A percentile compares a stretch with the other conserved stretches of the same genome.
Conservation (phyloP, 2,329 filamentous ascomycete genomes). For the Magnaporthiopsis rhizophila region DNA sequence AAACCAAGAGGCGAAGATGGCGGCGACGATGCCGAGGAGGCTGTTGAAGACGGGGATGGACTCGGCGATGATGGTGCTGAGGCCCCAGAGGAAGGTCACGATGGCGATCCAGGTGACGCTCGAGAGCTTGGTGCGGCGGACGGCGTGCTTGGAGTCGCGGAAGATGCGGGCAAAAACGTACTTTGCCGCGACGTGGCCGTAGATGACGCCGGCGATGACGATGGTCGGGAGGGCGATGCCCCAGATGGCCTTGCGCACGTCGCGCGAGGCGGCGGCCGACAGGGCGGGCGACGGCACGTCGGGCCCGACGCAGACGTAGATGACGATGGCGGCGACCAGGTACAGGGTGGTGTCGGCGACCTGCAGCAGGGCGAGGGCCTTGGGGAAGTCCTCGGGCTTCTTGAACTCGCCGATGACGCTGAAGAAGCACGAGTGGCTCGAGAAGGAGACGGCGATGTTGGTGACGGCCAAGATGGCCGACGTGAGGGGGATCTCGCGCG, state of each 20-base stretch:
- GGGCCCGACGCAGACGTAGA: constrained; percentile 56
- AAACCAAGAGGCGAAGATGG: constrained; percentile 62
- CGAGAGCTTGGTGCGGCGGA: constrained; percentile 39
- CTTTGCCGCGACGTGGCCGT: constrained; percentile 58
- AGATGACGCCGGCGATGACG: constrained; percentile 63
- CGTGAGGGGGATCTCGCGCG: constrained; percentile 34
- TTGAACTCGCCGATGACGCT: constrained; percentile 57
- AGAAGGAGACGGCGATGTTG: constrained; percentile 61
- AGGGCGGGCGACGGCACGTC: constrained; percentile 58
- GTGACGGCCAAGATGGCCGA: constrained; percentile 48
- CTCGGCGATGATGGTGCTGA: constrained; percentile 61
- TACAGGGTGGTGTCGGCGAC: constrained; percentile 42
- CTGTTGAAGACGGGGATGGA: constrained; percentile 63
- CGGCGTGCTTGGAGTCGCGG: constrained; percentile 47
- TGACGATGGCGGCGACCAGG: constrained; percentile 39
- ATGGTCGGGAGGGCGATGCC: constrained; percentile 63
- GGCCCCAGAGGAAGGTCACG: constrained; percentile 44
- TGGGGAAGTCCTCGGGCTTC: constrained; percentile 37
- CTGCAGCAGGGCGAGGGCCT: constrained; percentile 40
- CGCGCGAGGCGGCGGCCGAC: constrained; percentile 43
- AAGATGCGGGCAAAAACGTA: constrained; percentile 60
- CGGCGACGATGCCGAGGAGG: constrained; percentile 53
- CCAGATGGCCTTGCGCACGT: constrained; percentile 57
- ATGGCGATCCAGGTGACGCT: constrained; percentile 52
- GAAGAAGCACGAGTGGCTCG: constrained; percentile 63